Evolutionary conservation across 2,329 filamentous ascomycete species (phyloP).

Genomic region (Epichloe hybrida): DNA sequence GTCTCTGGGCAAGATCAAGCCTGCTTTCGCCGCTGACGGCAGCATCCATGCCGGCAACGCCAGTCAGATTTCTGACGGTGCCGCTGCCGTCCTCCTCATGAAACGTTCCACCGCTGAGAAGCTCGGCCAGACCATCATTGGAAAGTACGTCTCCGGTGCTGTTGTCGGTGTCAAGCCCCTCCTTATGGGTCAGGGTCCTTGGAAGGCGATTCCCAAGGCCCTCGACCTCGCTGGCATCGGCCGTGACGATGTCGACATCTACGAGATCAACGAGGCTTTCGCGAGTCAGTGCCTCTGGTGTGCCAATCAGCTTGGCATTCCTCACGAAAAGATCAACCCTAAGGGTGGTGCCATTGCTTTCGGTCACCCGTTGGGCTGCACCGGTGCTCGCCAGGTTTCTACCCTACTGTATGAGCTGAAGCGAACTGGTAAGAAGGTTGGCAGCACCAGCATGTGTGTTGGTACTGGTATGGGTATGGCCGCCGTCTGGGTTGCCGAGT

Average conservation of each 20-base stretch:
- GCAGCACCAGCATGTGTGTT: slow-evolving; percentile 90
- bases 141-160: slow-evolving; percentile 79
- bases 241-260: slow-evolving; percentile 90
- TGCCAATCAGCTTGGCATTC: slow-evolving; percentile 72
- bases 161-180: slow-evolving; percentile 83
- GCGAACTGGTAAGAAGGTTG: slow-evolving; percentile 71
- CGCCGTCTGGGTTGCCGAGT: slow-evolving; percentile 90
- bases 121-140: slow-evolving; percentile 77
- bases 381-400: slow-evolving; percentile 83
- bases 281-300: slow-evolving; percentile 92
- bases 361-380: slow-evolving; percentile 88
- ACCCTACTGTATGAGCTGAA: slow-evolving; percentile 83
- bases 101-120: slow-evolving; percentile 79
- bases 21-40: slow-evolving; percentile 83
- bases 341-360: slow-evolving; percentile 96
- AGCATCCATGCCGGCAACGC: slow-evolving; percentile 95
- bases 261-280: slow-evolving; percentile 98
- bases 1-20: slow-evolving; percentile 77
- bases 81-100: slow-evolving; percentile 91
- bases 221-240: slow-evolving; percentile 75
- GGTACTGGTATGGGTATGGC: slow-evolving; percentile 98
- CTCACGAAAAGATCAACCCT: slow-evolving; percentile 82
- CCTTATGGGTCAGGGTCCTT: slow-evolving; percentile 92
- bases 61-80: slow-evolving; percentile 88
- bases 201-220: slow-evolving; percentile 88